Base-by-base conservation (phyloP, 169 alveolate genomes). In the Perkinsus olseni region DNA sequence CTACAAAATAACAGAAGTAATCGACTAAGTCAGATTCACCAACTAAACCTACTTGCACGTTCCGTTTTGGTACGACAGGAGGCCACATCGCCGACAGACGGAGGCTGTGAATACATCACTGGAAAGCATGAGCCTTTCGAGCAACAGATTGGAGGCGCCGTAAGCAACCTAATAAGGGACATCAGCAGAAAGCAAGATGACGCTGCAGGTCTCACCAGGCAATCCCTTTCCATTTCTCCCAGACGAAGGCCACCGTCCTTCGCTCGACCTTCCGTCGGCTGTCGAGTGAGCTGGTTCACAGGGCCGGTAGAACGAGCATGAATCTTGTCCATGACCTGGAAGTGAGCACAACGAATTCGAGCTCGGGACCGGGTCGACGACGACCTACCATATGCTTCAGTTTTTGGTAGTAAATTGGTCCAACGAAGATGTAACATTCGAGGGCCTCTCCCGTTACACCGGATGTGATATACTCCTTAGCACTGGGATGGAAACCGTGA, bases 241-340 rank as follows among this genome's bases (percentile, higher is more conserved):
- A 99, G 96, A 91, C 99, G 96, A 82, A 99, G 96, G 13, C 99
- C 99, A 24, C 99, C 99, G 50, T 99, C 99, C 94, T 98, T 98
- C 38, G 99, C 99, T 48, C 99, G 96, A 17, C 99, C 99, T 96
- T 99, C 99, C 34, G 99, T 98, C 38, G 99, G 99, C 95, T 99
- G 99, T 93, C 99, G 97, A 4, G 99, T 99, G n/a, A 99, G 96
- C 31, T 97, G 95, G 92, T 98, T 98, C 91, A 98, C 96, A 1
- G 99, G 99, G n/a, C 99, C 99, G 82, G 99, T 95, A 11, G 99
- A 99, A 92, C 99, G 96, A 38, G 99, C 99, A 97, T 99, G 99
- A 38, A 93, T 93, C 45, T 93, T 93, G 91, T 93, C 95, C 39
- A 91, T n/a, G 37, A 91, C 38, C 92, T 38, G 45, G n/a, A 17